phyloP scores from a whole-genome alignment of 768 basidiomycete genomes.

The Termitomyces sp. region DNA sequence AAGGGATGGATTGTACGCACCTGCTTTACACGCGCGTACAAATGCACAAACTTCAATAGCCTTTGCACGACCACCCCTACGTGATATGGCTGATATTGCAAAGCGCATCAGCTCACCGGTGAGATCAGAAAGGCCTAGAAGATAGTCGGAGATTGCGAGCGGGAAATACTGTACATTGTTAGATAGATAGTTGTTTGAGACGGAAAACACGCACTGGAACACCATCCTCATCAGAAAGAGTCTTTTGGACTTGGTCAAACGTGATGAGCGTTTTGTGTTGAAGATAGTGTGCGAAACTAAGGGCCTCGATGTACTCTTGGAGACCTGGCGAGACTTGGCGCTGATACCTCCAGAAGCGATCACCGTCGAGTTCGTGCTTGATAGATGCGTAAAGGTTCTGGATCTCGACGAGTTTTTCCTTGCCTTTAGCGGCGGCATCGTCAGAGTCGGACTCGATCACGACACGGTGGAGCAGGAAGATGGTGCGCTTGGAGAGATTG shows the following conservation, averaged over 20 bases:
- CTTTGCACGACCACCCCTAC: constrained; percentile 59
- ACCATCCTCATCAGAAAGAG: constrained; percentile 59
- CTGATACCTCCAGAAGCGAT: constrained; percentile 77
- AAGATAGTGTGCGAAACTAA: constrained; percentile 86
- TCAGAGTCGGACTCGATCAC: constrained; percentile 33
- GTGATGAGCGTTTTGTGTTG: constrained; percentile 66
- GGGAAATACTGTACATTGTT: constrained; percentile 60
- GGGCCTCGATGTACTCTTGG: constrained; percentile 95
- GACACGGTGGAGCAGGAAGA: constrained; percentile 87
- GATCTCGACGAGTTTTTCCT: constrained; percentile 65
- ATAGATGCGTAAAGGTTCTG: constrained; percentile 60
- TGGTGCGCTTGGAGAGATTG: constrained; percentile 87
- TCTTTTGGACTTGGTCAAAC: constrained; percentile 61
- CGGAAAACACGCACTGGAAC: constrained; percentile 49
- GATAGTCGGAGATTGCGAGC: constrained; percentile 77
- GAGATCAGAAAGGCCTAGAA: constrained; percentile 90
- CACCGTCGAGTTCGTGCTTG: constrained; percentile 56
- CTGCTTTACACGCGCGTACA: constrained; percentile 72
- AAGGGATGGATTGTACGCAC: constrained; percentile 27
- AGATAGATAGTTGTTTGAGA: not conserved
- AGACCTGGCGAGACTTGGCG: constrained; percentile 74
- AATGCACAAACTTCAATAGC: constrained; percentile 66
- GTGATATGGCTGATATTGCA: constrained; percentile 79
- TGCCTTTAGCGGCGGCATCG: constrained; percentile 44
- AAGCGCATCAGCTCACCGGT: constrained; percentile 97